These are phyloP conservation scores for Penicillium flavigenum DNA, from an alignment of 495 filamentous ascomycete genomes.

Conservation along the genomic window DNA sequence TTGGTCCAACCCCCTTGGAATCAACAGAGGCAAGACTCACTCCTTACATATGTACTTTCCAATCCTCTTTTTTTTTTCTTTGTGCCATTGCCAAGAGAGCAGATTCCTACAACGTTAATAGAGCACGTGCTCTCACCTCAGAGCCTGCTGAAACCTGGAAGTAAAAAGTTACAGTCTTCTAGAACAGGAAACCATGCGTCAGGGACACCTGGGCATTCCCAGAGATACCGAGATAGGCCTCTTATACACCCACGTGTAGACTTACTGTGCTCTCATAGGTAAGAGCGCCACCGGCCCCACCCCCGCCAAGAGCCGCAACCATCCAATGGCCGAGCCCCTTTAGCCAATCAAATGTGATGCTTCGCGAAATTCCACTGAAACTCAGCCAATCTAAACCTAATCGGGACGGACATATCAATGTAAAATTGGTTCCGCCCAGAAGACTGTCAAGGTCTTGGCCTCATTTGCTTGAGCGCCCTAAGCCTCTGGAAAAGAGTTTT, in stretches of 20 bases:
- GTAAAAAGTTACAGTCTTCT: not conserved
- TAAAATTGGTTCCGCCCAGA: not conserved
- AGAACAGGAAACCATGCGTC: not conserved
- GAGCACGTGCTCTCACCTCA: not conserved
- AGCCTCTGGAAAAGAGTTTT: slow-evolving; percentile 7
- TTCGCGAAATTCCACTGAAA: not conserved
- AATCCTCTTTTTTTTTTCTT: too few species aligned
- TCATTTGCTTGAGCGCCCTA: slow-evolving; percentile 11
- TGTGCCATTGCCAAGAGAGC: not conserved
- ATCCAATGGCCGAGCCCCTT: not conserved
- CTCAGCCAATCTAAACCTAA: not conserved
- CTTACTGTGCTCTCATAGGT: not conserved
- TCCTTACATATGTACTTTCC: too few species aligned
- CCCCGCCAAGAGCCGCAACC: slow-evolving; percentile 8
- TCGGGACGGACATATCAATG: not conserved
- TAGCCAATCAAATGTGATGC: not conserved
- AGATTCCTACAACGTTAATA: not conserved
- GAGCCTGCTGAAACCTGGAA: too few species aligned
- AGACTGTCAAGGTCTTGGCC: slow-evolving; percentile 5
- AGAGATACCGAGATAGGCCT: not conserved
- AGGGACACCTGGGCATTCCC: not conserved
- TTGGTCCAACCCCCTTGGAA: not conserved
- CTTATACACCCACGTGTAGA: slow-evolving; percentile 8
- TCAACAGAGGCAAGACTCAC: not conserved
- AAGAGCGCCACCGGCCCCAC: not conserved